These are phyloP conservation scores for Furcasterigmium furcatum DNA, from an alignment of 2,329 filamentous ascomycete genomes.

Conservation along the genomic window DNA sequence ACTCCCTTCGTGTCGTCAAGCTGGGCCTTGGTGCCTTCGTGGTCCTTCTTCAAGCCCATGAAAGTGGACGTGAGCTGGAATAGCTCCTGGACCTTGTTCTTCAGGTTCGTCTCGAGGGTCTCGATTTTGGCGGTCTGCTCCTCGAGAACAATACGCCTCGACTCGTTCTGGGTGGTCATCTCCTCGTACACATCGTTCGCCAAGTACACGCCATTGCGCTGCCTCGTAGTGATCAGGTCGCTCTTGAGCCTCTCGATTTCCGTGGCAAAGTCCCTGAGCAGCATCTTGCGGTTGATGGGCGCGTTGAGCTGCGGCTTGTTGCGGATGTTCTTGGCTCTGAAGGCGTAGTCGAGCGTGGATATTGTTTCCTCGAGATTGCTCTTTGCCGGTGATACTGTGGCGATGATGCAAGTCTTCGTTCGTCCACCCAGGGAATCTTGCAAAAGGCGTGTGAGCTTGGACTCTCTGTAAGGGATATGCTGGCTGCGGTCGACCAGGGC, in stretches of 20 bases:
- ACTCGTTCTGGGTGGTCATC: conserved; percentile 88
- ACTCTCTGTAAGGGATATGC: conserved; percentile 91
- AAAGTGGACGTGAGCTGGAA: conserved; percentile 84
- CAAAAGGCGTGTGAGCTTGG: conserved; percentile 81
- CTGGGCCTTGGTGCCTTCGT: conserved; percentile 68
- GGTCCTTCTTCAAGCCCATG: conserved; percentile 83
- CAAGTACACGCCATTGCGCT: conserved; percentile 93
- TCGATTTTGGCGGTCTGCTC: conserved; percentile 92
- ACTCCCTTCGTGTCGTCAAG: conserved; percentile 79
- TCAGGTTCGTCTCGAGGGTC: conserved; percentile 83
- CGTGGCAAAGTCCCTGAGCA: conserved; percentile 82
- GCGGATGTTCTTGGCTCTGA: conserved; percentile 95
- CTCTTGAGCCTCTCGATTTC: conserved; percentile 95
- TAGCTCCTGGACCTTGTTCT: conserved; percentile 91
- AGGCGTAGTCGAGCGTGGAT: conserved; percentile 95
- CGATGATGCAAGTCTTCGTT: conserved; percentile 98
- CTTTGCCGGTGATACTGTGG: conserved; percentile 90
- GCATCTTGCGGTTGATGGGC: conserved; percentile 85
- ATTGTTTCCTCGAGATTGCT: conserved; percentile 97
- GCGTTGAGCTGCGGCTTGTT: conserved; percentile 97
- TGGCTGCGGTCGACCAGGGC: conserved; percentile 85
- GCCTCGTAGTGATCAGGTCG: conserved; percentile 87
- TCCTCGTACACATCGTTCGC: conserved; percentile 87
- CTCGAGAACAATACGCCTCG: conserved; percentile 83
- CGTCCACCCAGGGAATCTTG: conserved; percentile 84